These are phyloP conservation scores for Termitomyces sp. DNA, from an alignment of 768 basidiomycete species.

Conservation along the genomic window DNA sequence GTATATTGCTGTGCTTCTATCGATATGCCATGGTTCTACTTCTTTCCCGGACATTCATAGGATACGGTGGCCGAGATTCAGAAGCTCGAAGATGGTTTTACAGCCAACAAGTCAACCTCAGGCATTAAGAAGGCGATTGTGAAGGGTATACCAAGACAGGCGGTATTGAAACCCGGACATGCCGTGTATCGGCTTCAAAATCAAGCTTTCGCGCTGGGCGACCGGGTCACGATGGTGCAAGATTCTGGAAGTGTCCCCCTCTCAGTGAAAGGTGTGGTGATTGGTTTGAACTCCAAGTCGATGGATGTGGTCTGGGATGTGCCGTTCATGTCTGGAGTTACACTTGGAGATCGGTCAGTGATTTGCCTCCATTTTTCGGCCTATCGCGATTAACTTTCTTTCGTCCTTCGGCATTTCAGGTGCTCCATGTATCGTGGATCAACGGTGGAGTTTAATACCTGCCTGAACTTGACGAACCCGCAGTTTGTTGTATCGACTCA, in stretches of 20 bases:
- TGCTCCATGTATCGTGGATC: constrained; percentile 93
- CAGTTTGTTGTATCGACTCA: constrained; percentile 82
- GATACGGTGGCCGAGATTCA: constrained; percentile 79
- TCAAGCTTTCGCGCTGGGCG: constrained; percentile 83
- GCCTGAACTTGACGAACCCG: constrained; percentile 81
- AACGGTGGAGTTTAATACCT: constrained; percentile 80
- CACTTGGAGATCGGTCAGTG: constrained; percentile 72
- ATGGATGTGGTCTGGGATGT: constrained; percentile 98
- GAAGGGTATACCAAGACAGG: constrained; percentile 88
- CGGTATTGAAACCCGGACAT: constrained; percentile 90
- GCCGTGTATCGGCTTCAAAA: constrained; percentile 85
- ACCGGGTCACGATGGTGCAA: constrained; percentile 93
- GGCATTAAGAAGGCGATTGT: constrained; percentile 90
- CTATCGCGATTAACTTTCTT: not conserved
- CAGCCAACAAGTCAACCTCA: constrained; percentile 49
- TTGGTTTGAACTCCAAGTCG: constrained; percentile 79
- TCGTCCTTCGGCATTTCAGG: constrained; percentile 28
- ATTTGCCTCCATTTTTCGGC: not conserved
- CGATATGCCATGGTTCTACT: not conserved
- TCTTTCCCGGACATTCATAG: constrained; percentile 29
- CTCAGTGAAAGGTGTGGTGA: constrained; percentile 88
- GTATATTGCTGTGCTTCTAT: constrained; percentile 28
- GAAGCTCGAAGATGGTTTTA: constrained; percentile 63
- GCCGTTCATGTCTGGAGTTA: constrained; percentile 89
- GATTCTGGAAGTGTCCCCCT: constrained; percentile 92